phyloP scores from a whole-genome alignment of 305 asterid species.

The Fraxinus baroniana region DNA sequence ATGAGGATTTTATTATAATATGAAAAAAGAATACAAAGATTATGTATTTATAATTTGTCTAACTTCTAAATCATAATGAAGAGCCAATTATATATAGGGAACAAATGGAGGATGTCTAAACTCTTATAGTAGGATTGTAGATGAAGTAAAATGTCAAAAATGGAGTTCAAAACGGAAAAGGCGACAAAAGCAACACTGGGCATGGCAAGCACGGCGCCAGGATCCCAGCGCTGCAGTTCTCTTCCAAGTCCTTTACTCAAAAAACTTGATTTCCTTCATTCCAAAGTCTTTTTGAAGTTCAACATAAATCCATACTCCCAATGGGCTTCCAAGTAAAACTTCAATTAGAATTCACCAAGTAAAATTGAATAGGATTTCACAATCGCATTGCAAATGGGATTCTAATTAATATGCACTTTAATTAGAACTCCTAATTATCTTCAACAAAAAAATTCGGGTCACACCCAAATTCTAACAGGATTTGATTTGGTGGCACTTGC shows the following conservation, averaged over 20 bases:
- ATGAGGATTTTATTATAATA: too few species aligned
- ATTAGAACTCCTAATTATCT: not conserved
- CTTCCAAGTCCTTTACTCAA: not conserved
- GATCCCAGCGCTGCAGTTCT: not conserved
- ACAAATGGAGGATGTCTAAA: not conserved
- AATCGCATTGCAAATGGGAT: not conserved
- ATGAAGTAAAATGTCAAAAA: too few species aligned
- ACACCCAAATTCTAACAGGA: not conserved
- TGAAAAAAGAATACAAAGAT: not conserved
- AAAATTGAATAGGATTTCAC: not conserved
- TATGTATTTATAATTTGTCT: too few species aligned
- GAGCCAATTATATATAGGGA: not conserved
- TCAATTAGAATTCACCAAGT: not conserved
- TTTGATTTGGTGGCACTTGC: not conserved
- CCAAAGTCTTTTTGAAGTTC: not conserved
- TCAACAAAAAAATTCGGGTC: not conserved
- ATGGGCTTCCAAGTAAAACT: not conserved
- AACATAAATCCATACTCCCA: not conserved
- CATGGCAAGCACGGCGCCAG: too few species aligned
- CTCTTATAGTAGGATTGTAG: not conserved
- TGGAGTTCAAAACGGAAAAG: too few species aligned
- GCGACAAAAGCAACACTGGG: too few species aligned
- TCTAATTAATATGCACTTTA: too few species aligned
- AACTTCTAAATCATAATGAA: not conserved
- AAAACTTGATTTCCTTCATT: not conserved